Evolutionary conservation across 164 flowering plant species (phyloP).

Genomic region (Tinospora cordifolia): DNA sequence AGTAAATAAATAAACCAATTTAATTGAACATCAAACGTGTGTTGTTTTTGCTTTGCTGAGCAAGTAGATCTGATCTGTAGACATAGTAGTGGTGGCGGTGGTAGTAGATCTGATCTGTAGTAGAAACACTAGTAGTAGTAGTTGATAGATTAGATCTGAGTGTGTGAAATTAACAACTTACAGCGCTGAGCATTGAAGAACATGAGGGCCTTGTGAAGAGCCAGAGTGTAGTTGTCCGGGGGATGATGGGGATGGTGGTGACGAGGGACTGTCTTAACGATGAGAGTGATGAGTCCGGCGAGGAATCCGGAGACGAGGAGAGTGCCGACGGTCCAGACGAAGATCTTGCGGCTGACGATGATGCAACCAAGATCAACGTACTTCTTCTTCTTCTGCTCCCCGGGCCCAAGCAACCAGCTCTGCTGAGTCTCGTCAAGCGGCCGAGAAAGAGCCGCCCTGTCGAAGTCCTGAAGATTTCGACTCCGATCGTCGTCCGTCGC

Average conservation of each 20-base stretch:
- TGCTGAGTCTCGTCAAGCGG: too few relatives aligned
- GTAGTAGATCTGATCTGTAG: too few relatives aligned
- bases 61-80: too few relatives aligned
- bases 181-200: slow-evolving; percentile 80
- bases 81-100: too few relatives aligned
- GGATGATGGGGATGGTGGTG: slow-evolving; percentile 53
- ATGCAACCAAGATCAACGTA: slow-evolving; percentile 95
- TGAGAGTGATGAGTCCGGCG: slow-evolving; percentile 58
- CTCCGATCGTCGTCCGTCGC: slow-evolving; percentile 96
- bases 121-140: too few relatives aligned
- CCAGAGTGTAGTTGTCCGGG: slow-evolving; percentile 74
- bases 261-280: slow-evolving; percentile 69
- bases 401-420: slow-evolving; percentile 85
- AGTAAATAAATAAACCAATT: too few relatives aligned
- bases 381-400: slow-evolving; percentile 89
- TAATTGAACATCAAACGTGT: too few relatives aligned
- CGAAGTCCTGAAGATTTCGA: slow-evolving; percentile 72
- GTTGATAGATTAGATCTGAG: too few relatives aligned
- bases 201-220: slow-evolving; percentile 66
- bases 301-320: slow-evolving; percentile 53
- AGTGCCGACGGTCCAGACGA: slow-evolving; percentile 74
- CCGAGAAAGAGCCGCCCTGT: too few relatives aligned
- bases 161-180: slow-evolving; percentile 13
- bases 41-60: too few relatives aligned
- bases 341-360: slow-evolving; percentile 82